Evolutionary conservation across 1,284 basidiomycete genomes (phyloP), one percentile per base, ranked within the genome.

Genomic region (Omphalotus olearius): DNA sequence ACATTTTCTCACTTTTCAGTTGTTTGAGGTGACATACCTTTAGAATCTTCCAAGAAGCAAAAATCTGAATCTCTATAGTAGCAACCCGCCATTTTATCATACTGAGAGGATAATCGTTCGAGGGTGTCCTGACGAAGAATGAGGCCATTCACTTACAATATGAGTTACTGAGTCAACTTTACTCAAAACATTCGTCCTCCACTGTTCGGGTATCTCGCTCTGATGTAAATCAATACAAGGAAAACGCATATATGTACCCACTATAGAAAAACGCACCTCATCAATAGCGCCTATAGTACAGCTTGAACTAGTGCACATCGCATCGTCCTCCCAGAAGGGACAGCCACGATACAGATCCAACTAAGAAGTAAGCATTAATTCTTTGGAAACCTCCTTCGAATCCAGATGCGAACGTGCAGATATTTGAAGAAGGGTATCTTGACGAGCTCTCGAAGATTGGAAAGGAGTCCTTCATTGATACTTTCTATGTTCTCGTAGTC

Each of bases 301-400:
- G 52, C 91, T 91, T 47, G 87, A 76, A 65, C 95, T 91, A 79
- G 88, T 93, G 69, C 97, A 99, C 53, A 89, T 86, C 1, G 91
- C 92, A 64, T 96, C 85, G 62, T 98, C 95, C 55, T 88, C 79
- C 97, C 97, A 99, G 69, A 95, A 99, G 14, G 97, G 97, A 72
- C 97, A 99, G 62, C 98, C 94, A 20, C 92, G 83, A 68, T 91
- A 97, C 9, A 99, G 71, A 66, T 99, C 95, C 43, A 89, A 88
- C 86, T 93, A 57, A 37, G 44, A 7, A 42, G 47, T 18, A 48
- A 35, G 52, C 41, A 25, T 50, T 42, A 53, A 17, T 58, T 36
- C 36, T n/a, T 43, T 45, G 41, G 35, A 43, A n/a, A 45, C 14
- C 18, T 28, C 37, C 17, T 40, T 17, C 38, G 5, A 38, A 16